These are phyloP conservation scores for Scedosporium aurantiacum DNA, from an alignment of 2,329 filamentous ascomycete species.

Conservation along the genomic window DNA sequence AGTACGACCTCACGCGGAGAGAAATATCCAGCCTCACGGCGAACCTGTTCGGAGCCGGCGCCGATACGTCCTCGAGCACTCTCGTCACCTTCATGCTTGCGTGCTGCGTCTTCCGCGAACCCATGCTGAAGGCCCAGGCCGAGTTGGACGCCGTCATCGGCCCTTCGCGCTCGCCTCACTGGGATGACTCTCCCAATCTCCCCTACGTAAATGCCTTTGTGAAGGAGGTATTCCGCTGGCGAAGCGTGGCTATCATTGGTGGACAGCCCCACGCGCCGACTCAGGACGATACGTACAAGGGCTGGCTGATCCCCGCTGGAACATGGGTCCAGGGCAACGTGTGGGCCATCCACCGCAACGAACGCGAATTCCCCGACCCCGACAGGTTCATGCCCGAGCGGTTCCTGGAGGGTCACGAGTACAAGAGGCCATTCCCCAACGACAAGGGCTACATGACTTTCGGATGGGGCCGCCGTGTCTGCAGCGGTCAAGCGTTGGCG, in stretches of 20 bases:
- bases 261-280: conserved; percentile 38
- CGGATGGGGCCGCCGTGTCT: conserved; percentile 44
- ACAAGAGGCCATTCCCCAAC: conserved; percentile 33
- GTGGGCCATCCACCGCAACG: conserved; percentile 20
- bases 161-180: conserved; percentile 31
- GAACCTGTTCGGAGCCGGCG: conserved; percentile 29
- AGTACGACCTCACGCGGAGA: conserved; percentile 30
- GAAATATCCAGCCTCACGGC: conserved; percentile 36
- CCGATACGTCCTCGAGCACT: conserved; percentile 5
- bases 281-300: conserved; percentile 34
- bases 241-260: conserved; percentile 39
- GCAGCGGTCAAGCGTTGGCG: conserved; percentile 43
- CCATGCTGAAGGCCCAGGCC: conserved; percentile 32
- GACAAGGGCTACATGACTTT: conserved; percentile 44
- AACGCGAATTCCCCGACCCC: conserved; percentile 32
- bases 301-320: conserved; percentile 37
- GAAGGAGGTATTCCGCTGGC: conserved; percentile 46
- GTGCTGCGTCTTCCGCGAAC: conserved; percentile 35
- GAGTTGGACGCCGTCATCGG: conserved; percentile 43
- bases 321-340: conserved; percentile 39
- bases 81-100: conserved; percentile 37
- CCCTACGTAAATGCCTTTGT: conserved; percentile 43
- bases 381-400: conserved; percentile 32
- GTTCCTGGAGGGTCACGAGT: conserved; percentile 26
- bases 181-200: conserved; percentile 34